Evolutionary conservation across 2,329 filamentous ascomycete genomes (phyloP), one percentile per base, ranked within the genome.

Genomic region (Nemania sp.): DNA sequence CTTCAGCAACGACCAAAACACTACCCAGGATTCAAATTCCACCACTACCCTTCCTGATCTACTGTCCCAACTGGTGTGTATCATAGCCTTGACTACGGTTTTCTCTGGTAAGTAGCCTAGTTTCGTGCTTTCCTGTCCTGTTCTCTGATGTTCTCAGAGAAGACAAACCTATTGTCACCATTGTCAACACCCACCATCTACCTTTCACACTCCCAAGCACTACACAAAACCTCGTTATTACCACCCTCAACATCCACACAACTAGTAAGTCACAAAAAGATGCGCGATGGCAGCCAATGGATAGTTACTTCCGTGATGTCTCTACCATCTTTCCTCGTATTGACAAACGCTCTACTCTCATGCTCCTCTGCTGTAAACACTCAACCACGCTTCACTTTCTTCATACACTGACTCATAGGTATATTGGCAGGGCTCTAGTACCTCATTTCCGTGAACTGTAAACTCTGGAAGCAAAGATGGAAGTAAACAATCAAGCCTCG

Each of bases 381-480:
- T 11, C 5, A 35, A 11, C 11, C 11, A 35, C 38, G 11, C 38
- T 15, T 3, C 18, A 15, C 13, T 5, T 3, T 15, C 41, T 15
- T n/a, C n/a, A 18, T 4, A n/a, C 1, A 49, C 41, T 56, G 13
- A 43, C 41, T n/a, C 5, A 35, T 24, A 2, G 3, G 10, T 49
- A 27, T 13, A 55, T 29, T 7, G 13, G n/a, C n/a, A n/a, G n/a
- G n/a, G n/a, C n/a, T 51, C 27, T 2, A 10, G 6, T 29, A 43
- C 18, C 49, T 38, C 6, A 15, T 29, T 13, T 18, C 22, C 20
- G n/a, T 54, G 32, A 51, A 55, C 22, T 20, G 5, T 4, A 22
- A 56, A 61, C 43, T 29, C 61, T 66, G 63, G 57, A 32, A 22
- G n/a, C 24, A 2, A 5, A 7, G 29, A 66, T 66, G 63, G 57